phyloP scores from a whole-genome alignment of 495 filamentous ascomycete species.

The Hypoxylon intermedium region DNA sequence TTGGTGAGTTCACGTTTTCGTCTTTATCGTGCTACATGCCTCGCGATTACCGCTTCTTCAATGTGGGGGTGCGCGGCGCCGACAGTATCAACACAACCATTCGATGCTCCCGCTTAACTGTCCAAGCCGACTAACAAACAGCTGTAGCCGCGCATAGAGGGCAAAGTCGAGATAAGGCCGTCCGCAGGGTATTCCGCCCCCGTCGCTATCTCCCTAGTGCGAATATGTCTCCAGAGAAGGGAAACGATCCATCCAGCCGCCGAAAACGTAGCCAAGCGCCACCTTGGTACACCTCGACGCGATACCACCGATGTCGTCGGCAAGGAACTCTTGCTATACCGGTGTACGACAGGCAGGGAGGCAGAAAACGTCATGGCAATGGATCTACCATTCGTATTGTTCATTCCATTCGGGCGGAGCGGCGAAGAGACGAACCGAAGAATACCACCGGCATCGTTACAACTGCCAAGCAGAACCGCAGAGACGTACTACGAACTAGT shows the following conservation, averaged over 20 bases:
- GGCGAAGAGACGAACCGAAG: slow-evolving; percentile 85
- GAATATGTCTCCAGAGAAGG: slow-evolving; percentile 88
- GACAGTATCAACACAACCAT: no score
- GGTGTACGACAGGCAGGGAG: slow-evolving; percentile 81
- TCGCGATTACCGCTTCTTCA: slow-evolving; percentile 9
- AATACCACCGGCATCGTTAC: slow-evolving; percentile 90
- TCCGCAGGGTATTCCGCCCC: slow-evolving; percentile 81
- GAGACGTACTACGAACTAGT: slow-evolving; percentile 98
- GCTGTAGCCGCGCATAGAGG: slow-evolving; percentile 87
- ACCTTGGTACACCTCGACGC: slow-evolving; percentile 88
- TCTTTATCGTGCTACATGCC: slow-evolving; percentile 13
- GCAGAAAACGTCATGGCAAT: slow-evolving; percentile 91
- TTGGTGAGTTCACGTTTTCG: slow-evolving; percentile 67
- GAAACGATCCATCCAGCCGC: slow-evolving; percentile 97
- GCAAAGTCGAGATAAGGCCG: slow-evolving; percentile 96
- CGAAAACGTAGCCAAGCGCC: slow-evolving; percentile 90
- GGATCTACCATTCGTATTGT: slow-evolving; percentile 96
- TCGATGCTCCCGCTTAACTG: slow-evolving; percentile 6
- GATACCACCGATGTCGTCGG: slow-evolving; percentile 92
- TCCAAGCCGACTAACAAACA: slow-evolving; percentile 38
- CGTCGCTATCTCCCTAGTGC: slow-evolving; percentile 89
- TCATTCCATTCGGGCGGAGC: slow-evolving; percentile 92
- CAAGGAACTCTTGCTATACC: slow-evolving; percentile 91
- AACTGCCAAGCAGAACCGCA: slow-evolving; percentile 87
- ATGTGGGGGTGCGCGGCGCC: slow-evolving; percentile 8